phyloP scores from a whole-genome alignment of 2,329 filamentous ascomycete genomes.

The Microcyclospora pomicola region DNA sequence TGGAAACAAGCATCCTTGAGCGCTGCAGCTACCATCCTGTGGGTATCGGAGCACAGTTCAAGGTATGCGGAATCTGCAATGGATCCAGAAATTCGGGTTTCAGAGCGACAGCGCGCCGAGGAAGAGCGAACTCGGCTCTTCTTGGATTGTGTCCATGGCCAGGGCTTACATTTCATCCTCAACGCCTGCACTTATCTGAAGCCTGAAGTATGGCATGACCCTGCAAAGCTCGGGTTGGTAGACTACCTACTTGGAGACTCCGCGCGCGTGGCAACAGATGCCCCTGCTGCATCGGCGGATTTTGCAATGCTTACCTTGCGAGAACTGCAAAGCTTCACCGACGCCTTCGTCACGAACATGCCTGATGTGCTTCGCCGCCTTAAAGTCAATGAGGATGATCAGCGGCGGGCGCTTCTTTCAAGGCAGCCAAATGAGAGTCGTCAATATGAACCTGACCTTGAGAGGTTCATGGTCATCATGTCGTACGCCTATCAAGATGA shows the following conservation, averaged over 20 bases:
- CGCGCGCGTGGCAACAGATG: slow-evolving; percentile 51
- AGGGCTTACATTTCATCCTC: slow-evolving; percentile 83
- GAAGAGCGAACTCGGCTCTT: slow-evolving; percentile 60
- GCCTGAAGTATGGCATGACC: slow-evolving; percentile 73
- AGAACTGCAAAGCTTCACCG: slow-evolving; percentile 74
- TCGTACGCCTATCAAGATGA: slow-evolving; percentile 82
- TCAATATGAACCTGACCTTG: slow-evolving; percentile 46
- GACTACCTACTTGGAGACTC: slow-evolving; percentile 73
- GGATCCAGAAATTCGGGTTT: slow-evolving; percentile 36
- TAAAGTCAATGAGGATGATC: slow-evolving; percentile 79
- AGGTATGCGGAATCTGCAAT: slow-evolving; percentile 38
- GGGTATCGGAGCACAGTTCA: slow-evolving; percentile 86
- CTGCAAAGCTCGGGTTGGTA: slow-evolving; percentile 68
- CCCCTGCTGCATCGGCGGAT: slow-evolving; percentile 51
- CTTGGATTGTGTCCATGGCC: slow-evolving; percentile 59
- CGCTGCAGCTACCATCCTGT: slow-evolving; percentile 67
- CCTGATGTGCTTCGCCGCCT: slow-evolving; percentile 80
- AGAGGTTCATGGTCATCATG: slow-evolving; percentile 83
- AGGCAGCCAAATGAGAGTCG: slow-evolving; percentile 15
- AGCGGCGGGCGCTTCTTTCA: slow-evolving; percentile 41
- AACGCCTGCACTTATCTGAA: slow-evolving; percentile 71
- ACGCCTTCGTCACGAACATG: slow-evolving; percentile 89
- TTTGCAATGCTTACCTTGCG: slow-evolving; percentile 64
- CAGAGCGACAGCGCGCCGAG: slow-evolving; percentile 45
- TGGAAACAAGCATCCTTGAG: slow-evolving; percentile 67